Evolutionary conservation across 768 basidiomycete species (phyloP), one percentile per base, ranked within the genome.

Genomic region (Baorangia bicolor): DNA sequence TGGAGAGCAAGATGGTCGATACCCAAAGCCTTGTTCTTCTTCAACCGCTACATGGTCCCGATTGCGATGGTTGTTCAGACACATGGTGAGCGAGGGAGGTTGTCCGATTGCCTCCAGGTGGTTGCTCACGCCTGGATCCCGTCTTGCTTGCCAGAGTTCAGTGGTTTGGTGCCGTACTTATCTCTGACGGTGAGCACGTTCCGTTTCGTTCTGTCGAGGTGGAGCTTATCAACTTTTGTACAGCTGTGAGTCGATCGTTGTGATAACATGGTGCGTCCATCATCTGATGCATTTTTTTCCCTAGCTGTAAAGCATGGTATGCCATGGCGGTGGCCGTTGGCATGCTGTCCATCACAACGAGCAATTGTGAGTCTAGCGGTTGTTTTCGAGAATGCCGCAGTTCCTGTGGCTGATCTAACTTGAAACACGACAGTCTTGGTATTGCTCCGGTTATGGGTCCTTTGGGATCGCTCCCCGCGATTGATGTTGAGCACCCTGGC

Each of bases 401-500:
- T 49, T 35, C 39, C 27, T 11, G 14, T 60, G 38, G 21, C 56
- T 63, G 40, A 62, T 51, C 56, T 18, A 11, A n/a, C 13, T 3
- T 23, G 45, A 21, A 46, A 51, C 14, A 1, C 41, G 23, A 38
- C 31, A 77, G 77, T 76, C 55, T 65, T 77, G 21, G 63, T 78
- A 12, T 59, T 78, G 34, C 61, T 77, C n/a, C 71, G 74, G 2
- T 28, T 77, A 9, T 78, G 77, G 77, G 60, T 72, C 23, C 58
- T 76, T 6, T 76, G 76, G 64, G 68, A 65, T 37, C 64, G 68
- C 12, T 35, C 31, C 1, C 65, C 59, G n/a, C 53, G 56, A 5
- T 42, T 77, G 25, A 63, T 76, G 43, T 21, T 68, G 20, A 51
- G 37, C 40, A 76, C 73, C 1, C 49, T 76, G 4, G 20, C 38